Percentiles rank a stretch among this genome's conserved stretches.
These are phyloP conservation scores for Zymoseptoria ardabiliae DNA, from an alignment of 2,329 filamentous ascomycete species.

Conservation along the genomic window DNA sequence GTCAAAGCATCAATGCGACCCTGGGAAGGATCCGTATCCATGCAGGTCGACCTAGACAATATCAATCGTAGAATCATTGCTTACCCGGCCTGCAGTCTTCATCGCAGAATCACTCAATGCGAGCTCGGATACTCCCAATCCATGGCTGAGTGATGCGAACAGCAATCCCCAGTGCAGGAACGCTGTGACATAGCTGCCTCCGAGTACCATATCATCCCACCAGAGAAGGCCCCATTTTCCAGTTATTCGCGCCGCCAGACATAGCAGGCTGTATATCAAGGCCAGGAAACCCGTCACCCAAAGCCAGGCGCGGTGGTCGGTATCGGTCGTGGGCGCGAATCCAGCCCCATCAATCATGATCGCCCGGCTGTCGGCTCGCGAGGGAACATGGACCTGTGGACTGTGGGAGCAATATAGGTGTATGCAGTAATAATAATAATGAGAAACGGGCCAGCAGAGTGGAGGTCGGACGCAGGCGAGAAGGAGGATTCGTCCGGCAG, in stretches of 20 bases:
- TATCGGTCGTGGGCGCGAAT: slow-evolving; percentile 11
- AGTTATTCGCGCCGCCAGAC: slow-evolving; percentile 13
- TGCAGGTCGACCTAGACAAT: neutral
- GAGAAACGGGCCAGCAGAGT: neutral
- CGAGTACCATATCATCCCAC: slow-evolving; percentile 16
- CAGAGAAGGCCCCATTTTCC: slow-evolving; percentile 19
- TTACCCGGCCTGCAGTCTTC: slow-evolving; percentile 6
- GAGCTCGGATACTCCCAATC: slow-evolving; percentile 10
- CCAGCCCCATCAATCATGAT: slow-evolving; percentile 8
- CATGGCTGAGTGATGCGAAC: slow-evolving; percentile 7
- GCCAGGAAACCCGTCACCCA: slow-evolving; percentile 15
- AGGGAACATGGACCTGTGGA: neutral
- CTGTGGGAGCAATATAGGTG: neutral
- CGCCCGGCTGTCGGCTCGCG: neutral
- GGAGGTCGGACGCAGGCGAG: neutral
- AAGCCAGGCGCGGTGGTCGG: slow-evolving; percentile 15
- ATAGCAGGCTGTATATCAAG: slow-evolving; percentile 17
- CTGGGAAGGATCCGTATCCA: neutral
- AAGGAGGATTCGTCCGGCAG: neutral
- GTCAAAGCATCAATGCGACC: neutral
- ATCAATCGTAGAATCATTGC: neutral
- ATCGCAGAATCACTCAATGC: slow-evolving; percentile 5
- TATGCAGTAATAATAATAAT: neutral
- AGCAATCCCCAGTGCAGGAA: slow-evolving; percentile 14
- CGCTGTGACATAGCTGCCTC: slow-evolving; percentile 9